Conservation (phyloP, 2,329 filamentous ascomycete species). For the Pseudogymnoascus sp. region DNA sequence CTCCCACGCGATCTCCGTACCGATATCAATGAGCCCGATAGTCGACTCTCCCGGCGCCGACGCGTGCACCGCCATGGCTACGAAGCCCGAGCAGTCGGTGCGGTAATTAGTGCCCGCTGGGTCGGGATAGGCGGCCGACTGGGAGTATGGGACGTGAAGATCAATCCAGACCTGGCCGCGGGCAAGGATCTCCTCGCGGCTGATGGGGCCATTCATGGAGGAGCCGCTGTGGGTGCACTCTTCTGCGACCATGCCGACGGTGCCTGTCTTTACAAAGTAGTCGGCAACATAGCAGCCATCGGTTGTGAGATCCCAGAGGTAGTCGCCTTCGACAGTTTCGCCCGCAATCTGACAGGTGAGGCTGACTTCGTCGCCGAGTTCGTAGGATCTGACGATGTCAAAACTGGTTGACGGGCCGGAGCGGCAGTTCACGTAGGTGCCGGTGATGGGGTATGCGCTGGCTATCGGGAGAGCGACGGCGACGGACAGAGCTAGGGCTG, state of each 20-base stretch:
- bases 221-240: background rate
- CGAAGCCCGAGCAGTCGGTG: constrained; percentile 4
- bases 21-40: background rate
- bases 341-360: constrained; percentile 13
- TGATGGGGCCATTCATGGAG: background rate
- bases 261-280: constrained; percentile 15
- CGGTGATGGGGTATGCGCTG: constrained; percentile 7
- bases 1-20: background rate
- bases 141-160: background rate
- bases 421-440: constrained; percentile 9
- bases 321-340: constrained; percentile 9
- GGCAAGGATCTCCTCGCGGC: constrained; percentile 2
- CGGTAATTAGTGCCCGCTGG: background rate
- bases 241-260: constrained; percentile 5
- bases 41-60: constrained; percentile 1
- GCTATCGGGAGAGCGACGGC: background rate
- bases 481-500: background rate
- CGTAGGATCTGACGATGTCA: constrained; percentile 12
- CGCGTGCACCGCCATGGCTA: background rate
- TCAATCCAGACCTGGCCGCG: constrained; percentile 5
- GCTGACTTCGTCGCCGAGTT: constrained; percentile 9
- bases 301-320: constrained; percentile 15
- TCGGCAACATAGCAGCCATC: constrained; percentile 15
- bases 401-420: constrained; percentile 6
- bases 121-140: background rate